Base-by-base conservation (phyloP, 2,329 filamentous ascomycete species). In the Ophiostoma montium region DNA sequence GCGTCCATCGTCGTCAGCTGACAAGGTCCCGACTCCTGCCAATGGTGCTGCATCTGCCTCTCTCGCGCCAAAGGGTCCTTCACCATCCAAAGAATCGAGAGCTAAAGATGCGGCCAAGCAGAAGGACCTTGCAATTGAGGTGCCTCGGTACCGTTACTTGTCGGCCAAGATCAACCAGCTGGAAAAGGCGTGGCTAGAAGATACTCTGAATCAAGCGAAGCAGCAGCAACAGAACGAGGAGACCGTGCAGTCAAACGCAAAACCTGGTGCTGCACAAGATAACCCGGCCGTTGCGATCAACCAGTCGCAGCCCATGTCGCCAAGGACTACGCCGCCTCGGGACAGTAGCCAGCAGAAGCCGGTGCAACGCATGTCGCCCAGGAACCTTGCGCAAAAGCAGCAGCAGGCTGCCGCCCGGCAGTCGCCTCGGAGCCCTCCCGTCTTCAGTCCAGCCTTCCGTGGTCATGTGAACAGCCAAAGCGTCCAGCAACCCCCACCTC, bases 101-200 rank as follows among this genome's bases (percentile, higher is more conserved):
- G 54, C 54, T 3, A 18, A 36, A 2, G 50, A 54, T 13, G 35
- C 39, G 3, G 52, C 53, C 11, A 52, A 48, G 35, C 35, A 52
- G 15, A 51, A 50, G 16, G 53, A 56, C 1, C 56, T 73, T 13
- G 69, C 69, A 0, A 67, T 72, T 18, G 65, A 66, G 53, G 63
- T 66, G 0, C 64, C 70, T 2, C 64, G 67, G 18, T 64, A 69
- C 33, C 64, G 65, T 42, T 77, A 74, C 55, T 63, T 75, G 48
- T 67, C 68, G 4, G 70, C 71, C 62, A 67, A 68, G 50, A 63
- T 74, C 12, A 69, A 74, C 32, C 62, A 64, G 48, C 50, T 65
- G 7, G 63, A 65, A 41, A 60, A 60, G 53, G 56, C 59, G 5
- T 60, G 63, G 36, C 47, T 63, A 35, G 56, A 54, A 15, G 59